These are phyloP conservation scores for Termitomyces sp. DNA, from an alignment of 768 basidiomycete species.

Conservation along the genomic window DNA sequence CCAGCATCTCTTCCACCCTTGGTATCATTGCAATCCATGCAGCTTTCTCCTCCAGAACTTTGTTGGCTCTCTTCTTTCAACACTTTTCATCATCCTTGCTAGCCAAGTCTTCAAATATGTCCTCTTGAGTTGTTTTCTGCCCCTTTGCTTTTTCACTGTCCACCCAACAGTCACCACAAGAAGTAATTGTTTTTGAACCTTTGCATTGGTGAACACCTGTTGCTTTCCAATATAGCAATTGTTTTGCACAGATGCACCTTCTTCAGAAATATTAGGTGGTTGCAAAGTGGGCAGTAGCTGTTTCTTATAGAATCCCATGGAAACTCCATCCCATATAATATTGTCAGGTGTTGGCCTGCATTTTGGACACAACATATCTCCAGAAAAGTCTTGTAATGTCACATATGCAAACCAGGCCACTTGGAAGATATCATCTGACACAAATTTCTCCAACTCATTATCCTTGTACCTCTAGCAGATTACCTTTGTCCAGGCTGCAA, in stretches of 20 bases:
- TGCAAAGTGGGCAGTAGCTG: slow-evolving; percentile 9
- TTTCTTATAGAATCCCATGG: slow-evolving; percentile 14
- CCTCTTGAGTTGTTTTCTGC: no score
- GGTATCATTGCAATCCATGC: no score
- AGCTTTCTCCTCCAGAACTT: no score
- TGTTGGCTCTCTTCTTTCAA: no score
- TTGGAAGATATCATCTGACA: no score
- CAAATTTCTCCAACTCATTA: slow-evolving; percentile 4
- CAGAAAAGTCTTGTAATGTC: not conserved
- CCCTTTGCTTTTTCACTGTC: no score
- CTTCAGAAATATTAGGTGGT: not conserved
- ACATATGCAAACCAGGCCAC: slow-evolving; percentile 14
- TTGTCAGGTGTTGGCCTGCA: slow-evolving; percentile 15
- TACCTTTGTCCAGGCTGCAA: no score
- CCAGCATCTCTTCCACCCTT: no score
- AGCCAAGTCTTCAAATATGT: no score
- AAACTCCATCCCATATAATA: slow-evolving; percentile 17
- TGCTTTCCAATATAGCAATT: not conserved
- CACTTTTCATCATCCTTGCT: no score
- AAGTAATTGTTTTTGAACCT: no score
- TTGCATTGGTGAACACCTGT: not conserved
- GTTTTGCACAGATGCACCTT: not conserved
- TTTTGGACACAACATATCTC: slow-evolving; percentile 15
- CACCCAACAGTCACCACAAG: no score
- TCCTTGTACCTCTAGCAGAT: slow-evolving; percentile 14